Percentiles rank a stretch among this genome's conserved stretches.
phyloP scores from a whole-genome alignment of 1,284 basidiomycete species.

The Pyrrhoderma noxium region DNA sequence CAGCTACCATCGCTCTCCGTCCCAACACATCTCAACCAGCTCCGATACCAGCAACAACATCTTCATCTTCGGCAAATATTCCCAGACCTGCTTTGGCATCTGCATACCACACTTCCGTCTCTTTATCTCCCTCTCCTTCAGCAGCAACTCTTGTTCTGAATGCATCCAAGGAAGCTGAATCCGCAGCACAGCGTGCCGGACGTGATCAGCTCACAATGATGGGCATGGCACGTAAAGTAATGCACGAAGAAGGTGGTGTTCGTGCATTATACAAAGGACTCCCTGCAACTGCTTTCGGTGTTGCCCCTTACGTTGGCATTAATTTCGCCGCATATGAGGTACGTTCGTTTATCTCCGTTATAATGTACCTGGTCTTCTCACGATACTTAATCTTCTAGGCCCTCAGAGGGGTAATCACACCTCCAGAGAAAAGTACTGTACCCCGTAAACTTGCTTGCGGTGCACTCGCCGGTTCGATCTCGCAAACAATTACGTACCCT shows the following conservation, averaged over 20 bases:
- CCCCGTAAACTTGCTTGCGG: slow-evolving; percentile 66
- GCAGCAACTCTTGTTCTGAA: background rate
- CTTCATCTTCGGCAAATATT: slow-evolving; percentile 22
- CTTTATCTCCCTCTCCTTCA: slow-evolving; percentile 28
- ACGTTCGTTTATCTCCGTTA: too few relatives aligned
- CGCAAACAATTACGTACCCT: slow-evolving; percentile 92
- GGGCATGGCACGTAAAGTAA: slow-evolving; percentile 86
- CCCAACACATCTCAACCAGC: slow-evolving; percentile 23
- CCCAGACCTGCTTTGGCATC: slow-evolving; percentile 29
- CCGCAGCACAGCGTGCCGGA: background rate
- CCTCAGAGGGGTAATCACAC: slow-evolving; percentile 63
- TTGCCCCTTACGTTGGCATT: slow-evolving; percentile 88
- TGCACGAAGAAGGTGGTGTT: slow-evolving; percentile 86
- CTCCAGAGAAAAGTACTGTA: slow-evolving; percentile 62
- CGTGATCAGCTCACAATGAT: slow-evolving; percentile 37
- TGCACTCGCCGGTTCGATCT: slow-evolving; percentile 78
- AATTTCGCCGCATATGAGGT: slow-evolving; percentile 75
- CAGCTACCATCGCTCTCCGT: slow-evolving; percentile 54
- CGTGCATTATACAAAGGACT: slow-evolving; percentile 84
- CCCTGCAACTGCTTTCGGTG: slow-evolving; percentile 82
- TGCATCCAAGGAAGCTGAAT: background rate
- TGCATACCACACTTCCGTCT: slow-evolving; percentile 42
- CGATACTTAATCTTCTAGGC: slow-evolving; percentile 31
- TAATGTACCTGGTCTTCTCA: too few relatives aligned
- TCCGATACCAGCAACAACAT: slow-evolving; percentile 21